Evolutionary conservation across 331 rosid genomes (phyloP).

Genomic region (Quercus tomentella): DNA sequence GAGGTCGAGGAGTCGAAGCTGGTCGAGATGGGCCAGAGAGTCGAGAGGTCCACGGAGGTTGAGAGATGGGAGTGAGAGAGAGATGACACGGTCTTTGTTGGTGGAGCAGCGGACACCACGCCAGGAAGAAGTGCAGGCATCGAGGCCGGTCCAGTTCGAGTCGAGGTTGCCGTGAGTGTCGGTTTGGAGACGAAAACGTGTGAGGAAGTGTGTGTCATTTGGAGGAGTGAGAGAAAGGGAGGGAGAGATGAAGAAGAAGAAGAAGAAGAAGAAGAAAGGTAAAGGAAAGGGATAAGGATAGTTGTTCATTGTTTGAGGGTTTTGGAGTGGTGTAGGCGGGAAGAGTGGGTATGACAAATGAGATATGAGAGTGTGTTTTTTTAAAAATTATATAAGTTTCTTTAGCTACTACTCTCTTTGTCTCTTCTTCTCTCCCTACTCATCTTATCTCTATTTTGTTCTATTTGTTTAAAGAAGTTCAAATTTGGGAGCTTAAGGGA

Average conservation of each 20-base stretch:
- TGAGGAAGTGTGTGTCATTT: slow-evolving; percentile 68
- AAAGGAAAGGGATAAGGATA: slow-evolving; percentile 14
- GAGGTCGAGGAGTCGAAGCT: slow-evolving; percentile 83
- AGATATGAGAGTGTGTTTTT: slow-evolving; percentile 19
- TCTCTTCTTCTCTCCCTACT: not conserved
- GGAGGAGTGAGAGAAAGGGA: slow-evolving; percentile 15
- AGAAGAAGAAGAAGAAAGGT: slow-evolving; percentile 5
- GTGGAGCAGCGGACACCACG: slow-evolving; percentile 65
- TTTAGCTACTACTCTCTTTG: not conserved
- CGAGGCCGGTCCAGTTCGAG: slow-evolving; percentile 72
- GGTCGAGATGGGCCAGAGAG: slow-evolving; percentile 54
- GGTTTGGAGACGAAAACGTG: slow-evolving; percentile 54
- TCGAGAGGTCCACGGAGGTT: slow-evolving; percentile 77
- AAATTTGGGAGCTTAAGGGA: not conserved
- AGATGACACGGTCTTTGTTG: slow-evolving; percentile 38
- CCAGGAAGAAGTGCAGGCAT: slow-evolving; percentile 74
- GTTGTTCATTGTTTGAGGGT: slow-evolving; percentile 32
- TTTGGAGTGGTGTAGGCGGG: slow-evolving; percentile 28
- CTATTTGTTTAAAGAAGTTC: slow-evolving; percentile 1
- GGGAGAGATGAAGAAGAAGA: not conserved
- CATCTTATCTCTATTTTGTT: not conserved
- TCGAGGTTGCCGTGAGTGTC: slow-evolving; percentile 77
- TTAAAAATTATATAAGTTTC: not conserved
- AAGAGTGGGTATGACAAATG: slow-evolving; percentile 6
- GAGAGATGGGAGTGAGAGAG: slow-evolving; percentile 65